phyloP scores from a whole-genome alignment of 352 stramenopile species.

The Phytopythium litorale region DNA sequence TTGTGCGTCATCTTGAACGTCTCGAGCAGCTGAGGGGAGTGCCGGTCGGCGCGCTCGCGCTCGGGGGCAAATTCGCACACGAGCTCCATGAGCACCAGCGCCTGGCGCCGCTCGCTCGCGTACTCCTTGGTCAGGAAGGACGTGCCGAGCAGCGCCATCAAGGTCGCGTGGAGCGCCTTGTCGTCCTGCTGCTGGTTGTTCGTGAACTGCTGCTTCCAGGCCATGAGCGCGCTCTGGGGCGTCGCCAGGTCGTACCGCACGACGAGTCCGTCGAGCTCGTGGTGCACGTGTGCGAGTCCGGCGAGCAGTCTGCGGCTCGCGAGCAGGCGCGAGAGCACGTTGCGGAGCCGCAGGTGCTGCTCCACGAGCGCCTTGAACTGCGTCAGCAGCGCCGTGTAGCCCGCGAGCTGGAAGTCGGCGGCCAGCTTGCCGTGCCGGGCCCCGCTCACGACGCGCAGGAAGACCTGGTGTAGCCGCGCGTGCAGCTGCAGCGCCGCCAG shows the following conservation, averaged over 20 bases:
- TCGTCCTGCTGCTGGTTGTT: slow-evolving; percentile 53
- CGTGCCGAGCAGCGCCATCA: slow-evolving; percentile 41
- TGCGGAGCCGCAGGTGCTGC: slow-evolving; percentile 36
- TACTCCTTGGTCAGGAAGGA: slow-evolving; percentile 64
- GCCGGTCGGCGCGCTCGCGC: slow-evolving; percentile 17
- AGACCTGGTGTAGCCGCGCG: slow-evolving; percentile 40
- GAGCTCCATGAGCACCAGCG: slow-evolving; percentile 51
- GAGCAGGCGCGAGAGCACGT: slow-evolving; percentile 29
- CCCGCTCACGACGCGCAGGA: slow-evolving; percentile 33
- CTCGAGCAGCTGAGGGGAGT: slow-evolving; percentile 51
- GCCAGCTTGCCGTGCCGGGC: slow-evolving; percentile 21
- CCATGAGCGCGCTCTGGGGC: slow-evolving; percentile 23
- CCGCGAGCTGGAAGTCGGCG: slow-evolving; percentile 20
- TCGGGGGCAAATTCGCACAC: slow-evolving; percentile 46
- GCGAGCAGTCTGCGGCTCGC: slow-evolving; percentile 46
- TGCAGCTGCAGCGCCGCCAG: slow-evolving; percentile 41
- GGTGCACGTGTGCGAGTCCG: slow-evolving; percentile 27
- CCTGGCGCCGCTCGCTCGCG: slow-evolving; percentile 38
- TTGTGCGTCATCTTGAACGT: slow-evolving; percentile 64
- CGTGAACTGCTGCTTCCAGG: slow-evolving; percentile 47
- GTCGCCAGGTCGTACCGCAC: slow-evolving; percentile 24
- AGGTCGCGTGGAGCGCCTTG: slow-evolving; percentile 47
- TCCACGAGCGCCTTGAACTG: slow-evolving; percentile 35
- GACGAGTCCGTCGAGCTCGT: slow-evolving; percentile 36
- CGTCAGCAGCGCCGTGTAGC: slow-evolving; percentile 43